These are phyloP conservation scores for Trametes maxima DNA, from an alignment of 768 basidiomycete species.

Conservation along the genomic window DNA sequence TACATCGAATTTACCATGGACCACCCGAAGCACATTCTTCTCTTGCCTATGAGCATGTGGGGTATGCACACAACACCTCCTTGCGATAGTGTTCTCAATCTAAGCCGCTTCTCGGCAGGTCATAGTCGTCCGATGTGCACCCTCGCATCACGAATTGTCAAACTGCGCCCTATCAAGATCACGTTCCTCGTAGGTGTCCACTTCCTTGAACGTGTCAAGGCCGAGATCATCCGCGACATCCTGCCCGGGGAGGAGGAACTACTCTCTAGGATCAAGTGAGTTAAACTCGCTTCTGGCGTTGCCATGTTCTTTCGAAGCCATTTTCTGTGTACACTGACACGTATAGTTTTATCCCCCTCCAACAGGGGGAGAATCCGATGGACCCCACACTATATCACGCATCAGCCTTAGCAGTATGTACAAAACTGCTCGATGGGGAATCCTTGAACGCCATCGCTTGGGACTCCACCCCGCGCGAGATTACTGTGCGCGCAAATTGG, in stretches of 20 bases:
- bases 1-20: background rate
- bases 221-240: background rate
- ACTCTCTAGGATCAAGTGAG: background rate
- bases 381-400: background rate
- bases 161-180: background rate
- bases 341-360: background rate
- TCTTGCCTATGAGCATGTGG: background rate
- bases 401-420: background rate
- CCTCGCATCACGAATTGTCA: background rate
- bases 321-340: conserved; percentile 6
- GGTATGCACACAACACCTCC: background rate
- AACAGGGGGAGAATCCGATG: background rate
- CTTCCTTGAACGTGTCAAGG: background rate
- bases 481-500: background rate
- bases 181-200: background rate
- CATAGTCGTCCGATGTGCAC: conserved; percentile 8
- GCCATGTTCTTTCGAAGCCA: background rate
- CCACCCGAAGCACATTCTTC: background rate
- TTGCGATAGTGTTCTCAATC: background rate
- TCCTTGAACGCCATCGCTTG: background rate
- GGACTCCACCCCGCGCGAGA: background rate
- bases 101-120: background rate
- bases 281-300: background rate
- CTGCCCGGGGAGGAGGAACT: background rate
- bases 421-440: background rate